Base-by-base conservation (phyloP, 768 basidiomycete genomes). In the Lactarius vividus region DNA sequence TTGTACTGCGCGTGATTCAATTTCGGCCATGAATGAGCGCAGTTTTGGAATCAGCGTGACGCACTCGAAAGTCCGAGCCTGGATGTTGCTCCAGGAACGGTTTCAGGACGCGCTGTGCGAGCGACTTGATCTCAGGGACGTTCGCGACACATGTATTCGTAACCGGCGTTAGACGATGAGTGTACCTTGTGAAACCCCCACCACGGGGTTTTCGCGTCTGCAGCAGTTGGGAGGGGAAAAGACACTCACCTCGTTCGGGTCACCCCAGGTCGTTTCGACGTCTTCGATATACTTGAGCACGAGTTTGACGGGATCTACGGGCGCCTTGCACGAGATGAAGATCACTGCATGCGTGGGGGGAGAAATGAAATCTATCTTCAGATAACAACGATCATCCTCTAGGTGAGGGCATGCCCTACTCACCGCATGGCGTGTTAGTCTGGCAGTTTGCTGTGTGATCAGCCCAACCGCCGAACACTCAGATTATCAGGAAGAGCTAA, bases 371-470 rank as follows among this genome's bases (percentile, higher is more conserved):
- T 15, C 42, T 1, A 20, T 13, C 40, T 23, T 44, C 39, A 55
- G 59, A 20, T 10, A 49, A 33, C 55, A 44, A 63, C 26, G 49
- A 52, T 52, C 49, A 28, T 40, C 68, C 37, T 71, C 59, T 46
- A 23, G 68, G 29, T 13, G 26, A n/a, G n/a, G 29, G 23, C 49
- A 49, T n/a, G 20, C 18, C 18, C 4, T 4, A 37, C 82, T 42
- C 74, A 93, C 92, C 85, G 63, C 92, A 94, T 52, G 86, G 83
- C 0, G 91, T 93, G 72, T 90, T 88, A 3, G 91, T 92, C 71
- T 85, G 85, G 68, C 88, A 91, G 72, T 86, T 94, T 6, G 77
- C 92, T 94, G 67, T 15, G 54, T 40, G 33, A 64, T 59, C 33
- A 54, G n/a, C 20, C 29, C 35, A 54, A n/a, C 23, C 29, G 5